Base-by-base conservation (phyloP, 2,329 filamentous ascomycete species). In the Allantophomopsis lycopodina region DNA sequence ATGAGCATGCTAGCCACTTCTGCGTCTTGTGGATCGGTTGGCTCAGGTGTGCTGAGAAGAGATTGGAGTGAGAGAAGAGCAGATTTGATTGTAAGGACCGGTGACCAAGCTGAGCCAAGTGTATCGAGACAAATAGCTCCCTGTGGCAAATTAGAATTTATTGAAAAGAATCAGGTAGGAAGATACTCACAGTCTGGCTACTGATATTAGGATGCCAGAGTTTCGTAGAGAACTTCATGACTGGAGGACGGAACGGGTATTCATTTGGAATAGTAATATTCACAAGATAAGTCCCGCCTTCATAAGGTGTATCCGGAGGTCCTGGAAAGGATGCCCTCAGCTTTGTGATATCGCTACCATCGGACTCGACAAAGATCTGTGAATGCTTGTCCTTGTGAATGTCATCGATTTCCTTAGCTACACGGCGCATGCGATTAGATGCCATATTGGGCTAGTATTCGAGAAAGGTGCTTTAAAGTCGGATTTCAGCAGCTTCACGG, bases 201-300 rank as follows among this genome's bases (percentile, higher is more conserved):
- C 84, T 93, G 63, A 98, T 76, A 56, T 98, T 98, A 28, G 91
- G 91, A 59, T 98, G 91, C 88, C 88, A 98, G 50, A 96, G 81
- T 60, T 81, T 88, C 47, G 91, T 98, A 47, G 81, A 74, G 55
- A 96, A 96, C 52, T 76, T 81, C 82, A 98, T 96, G 43, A 75
- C 60, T 4, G 91, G 91, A 4, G 89, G 85, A 50, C 87, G 83
- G 65, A 98, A 98, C 0, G 91, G 91, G 55, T 98, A 98, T 49
- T 83, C 83, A 45, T 73, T 73, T 0, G 89, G 88, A 39, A 98
- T 91, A 52, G 72, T 73, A 52, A 98, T 91, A 53, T 94, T 84
- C 49, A 98, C 76, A 13, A 72, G 61, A 58, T 77, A 98, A 20
- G 71, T 79, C 32, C 87, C 91, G 15, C 86, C 87, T 49, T 88